Evolutionary conservation across 2,329 filamentous ascomycete species (phyloP).

Genomic region (Calonectria henricotiae): DNA sequence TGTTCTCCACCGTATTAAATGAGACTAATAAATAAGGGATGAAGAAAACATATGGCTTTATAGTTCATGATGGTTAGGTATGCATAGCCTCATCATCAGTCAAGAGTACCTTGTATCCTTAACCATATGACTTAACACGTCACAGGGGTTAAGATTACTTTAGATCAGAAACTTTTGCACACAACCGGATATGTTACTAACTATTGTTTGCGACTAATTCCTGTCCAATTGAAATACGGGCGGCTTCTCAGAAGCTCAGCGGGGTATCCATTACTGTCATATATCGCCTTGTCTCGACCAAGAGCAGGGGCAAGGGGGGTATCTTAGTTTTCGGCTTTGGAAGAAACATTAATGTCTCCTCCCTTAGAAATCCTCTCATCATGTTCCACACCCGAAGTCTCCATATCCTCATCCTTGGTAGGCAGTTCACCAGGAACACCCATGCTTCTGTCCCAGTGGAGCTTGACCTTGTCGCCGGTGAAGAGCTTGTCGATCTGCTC

Average conservation of each 20-base stretch:
- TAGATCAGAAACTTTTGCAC: too few relatives aligned
- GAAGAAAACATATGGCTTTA: too few relatives aligned
- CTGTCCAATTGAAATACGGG: neutral
- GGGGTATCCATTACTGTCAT: constrained; percentile 20
- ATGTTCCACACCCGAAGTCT: constrained; percentile 40
- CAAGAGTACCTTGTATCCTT: too few relatives aligned
- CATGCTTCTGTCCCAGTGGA: constrained; percentile 56
- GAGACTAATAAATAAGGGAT: too few relatives aligned
- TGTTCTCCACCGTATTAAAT: too few relatives aligned
- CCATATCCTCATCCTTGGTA: constrained; percentile 40
- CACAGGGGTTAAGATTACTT: too few relatives aligned
- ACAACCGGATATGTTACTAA: too few relatives aligned
- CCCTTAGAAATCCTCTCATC: constrained; percentile 44
- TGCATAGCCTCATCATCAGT: too few relatives aligned
- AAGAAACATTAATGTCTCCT: neutral
- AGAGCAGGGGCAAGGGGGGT: neutral
- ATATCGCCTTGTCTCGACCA: neutral
- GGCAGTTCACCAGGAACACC: constrained; percentile 52
- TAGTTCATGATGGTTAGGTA: too few relatives aligned
- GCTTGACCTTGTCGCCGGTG: constrained; percentile 54
- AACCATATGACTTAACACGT: too few relatives aligned
- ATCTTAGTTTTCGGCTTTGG: constrained; percentile 13
- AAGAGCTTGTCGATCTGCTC: constrained; percentile 66
- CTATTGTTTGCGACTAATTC: neutral
- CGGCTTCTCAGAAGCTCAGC: neutral